Base-by-base conservation (phyloP, 1,284 basidiomycete genomes). In the Naganishia sp. region DNA sequence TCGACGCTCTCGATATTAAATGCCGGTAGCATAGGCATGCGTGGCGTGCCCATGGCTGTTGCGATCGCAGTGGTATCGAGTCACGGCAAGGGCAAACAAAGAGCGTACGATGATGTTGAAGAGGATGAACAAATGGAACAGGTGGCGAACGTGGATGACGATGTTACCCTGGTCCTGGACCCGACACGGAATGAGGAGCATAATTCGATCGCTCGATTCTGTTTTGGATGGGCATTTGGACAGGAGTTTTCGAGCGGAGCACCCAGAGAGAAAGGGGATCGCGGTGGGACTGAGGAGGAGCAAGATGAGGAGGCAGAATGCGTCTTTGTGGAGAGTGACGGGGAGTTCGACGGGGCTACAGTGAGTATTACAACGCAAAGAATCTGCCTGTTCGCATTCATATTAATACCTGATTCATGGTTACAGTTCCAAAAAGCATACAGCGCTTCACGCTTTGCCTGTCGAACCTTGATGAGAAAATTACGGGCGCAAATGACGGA, bases 161-260 rank as follows among this genome's bases (percentile, higher is more conserved):
- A 89, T 75, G 88, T 86, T 28, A 86, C 88, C 69, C 73, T 90
- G 64, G 84, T 90, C 65, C 74, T 89, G 36, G 90, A 90, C 69
- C 90, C 89, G 2, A 81, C 88, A 28, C 2, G 86, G 84, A 82
- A 82, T 49, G 84, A 86, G 73, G 85, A 85, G 49, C 83, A 84
- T 44, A 84, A 86, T 46, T 89, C 90, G 4, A 76, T 75, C 13
- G 82, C 82, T 15, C 78, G 88, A 18, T 82, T 87, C 39, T 84
- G 83, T 0, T 78, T 82, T 52, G 80, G 71, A 31, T 78, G 81
- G 76, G 79, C 79, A n/a, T 80, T 80, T 52, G 78, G 80, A 0
- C 64, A 72, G 6, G 75, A 75, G 5, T 68, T 79, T 23, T 28
- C 66, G 70, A 18, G 71, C 56, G 78, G 82, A 73, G 75, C 81